These are phyloP conservation scores for Suillus bovinus DNA, from an alignment of 768 basidiomycete species.

Conservation along the genomic window DNA sequence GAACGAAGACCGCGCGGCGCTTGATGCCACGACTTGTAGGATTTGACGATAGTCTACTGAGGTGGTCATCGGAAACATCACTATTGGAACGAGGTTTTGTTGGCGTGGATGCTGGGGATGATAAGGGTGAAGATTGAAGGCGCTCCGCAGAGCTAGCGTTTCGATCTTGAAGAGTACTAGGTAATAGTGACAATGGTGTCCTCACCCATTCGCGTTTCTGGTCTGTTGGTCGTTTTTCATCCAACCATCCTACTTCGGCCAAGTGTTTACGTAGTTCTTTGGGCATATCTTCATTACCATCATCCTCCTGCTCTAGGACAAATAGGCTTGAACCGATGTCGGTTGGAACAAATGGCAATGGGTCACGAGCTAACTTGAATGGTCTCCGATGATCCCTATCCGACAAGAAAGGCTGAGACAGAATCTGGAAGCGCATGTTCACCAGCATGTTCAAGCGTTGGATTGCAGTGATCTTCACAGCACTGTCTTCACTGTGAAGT, in stretches of 20 bases:
- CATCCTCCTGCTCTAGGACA: slow-evolving; percentile 53
- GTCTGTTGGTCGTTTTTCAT: slow-evolving; percentile 56
- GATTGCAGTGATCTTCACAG: slow-evolving; percentile 50
- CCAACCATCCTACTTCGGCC: slow-evolving; percentile 74
- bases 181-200: slow-evolving; percentile 68
- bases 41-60: slow-evolving; percentile 42
- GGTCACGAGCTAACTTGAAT: slow-evolving; percentile 69
- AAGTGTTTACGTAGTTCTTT: slow-evolving; percentile 63
- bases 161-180: slow-evolving; percentile 55
- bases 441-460: slow-evolving; percentile 55
- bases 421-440: slow-evolving; percentile 70
- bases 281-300: slow-evolving; percentile 56
- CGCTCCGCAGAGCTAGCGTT: slow-evolving; percentile 36
- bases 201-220: slow-evolving; percentile 57
- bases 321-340: slow-evolving; percentile 70
- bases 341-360: slow-evolving; percentile 72
- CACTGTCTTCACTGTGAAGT: slow-evolving; percentile 9
- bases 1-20: slow-evolving; percentile 67
- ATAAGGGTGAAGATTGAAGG: slow-evolving; percentile 32
- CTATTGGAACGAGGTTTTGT: slow-evolving; percentile 23
- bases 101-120: slow-evolving; percentile 37
- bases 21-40: slow-evolving; percentile 52
- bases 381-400: slow-evolving; percentile 63
- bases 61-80: slow-evolving; percentile 30
- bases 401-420: slow-evolving; percentile 57